phyloP scores from a whole-genome alignment of 2,329 filamentous ascomycete genomes.

The Hysterium pulicare region DNA sequence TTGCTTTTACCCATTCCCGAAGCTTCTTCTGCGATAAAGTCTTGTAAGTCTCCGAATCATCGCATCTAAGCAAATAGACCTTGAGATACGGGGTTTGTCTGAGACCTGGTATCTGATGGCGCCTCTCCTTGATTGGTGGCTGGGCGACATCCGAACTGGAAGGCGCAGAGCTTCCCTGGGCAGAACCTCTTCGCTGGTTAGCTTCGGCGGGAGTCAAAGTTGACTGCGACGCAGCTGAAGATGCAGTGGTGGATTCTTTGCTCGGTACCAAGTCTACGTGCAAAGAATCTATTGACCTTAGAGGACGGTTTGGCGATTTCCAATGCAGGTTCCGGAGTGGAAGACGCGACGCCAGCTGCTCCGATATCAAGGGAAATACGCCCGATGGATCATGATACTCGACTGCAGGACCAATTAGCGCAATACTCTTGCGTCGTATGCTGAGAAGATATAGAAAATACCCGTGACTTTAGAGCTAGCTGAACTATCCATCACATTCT shows the following conservation, averaged over 20 bases:
- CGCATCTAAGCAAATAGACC: conserved; percentile 82
- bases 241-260: conserved; percentile 45
- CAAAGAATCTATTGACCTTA: conserved; percentile 89
- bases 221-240: conserved; percentile 29
- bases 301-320: conserved; percentile 88
- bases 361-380: conserved; percentile 77
- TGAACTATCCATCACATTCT: conserved; percentile 39
- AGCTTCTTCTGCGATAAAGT: conserved; percentile 71
- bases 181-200: conserved; percentile 11
- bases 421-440: too few species aligned
- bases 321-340: conserved; percentile 91
- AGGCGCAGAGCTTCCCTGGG: conserved; percentile 8
- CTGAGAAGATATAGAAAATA: conserved; percentile 26
- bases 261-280: conserved; percentile 80
- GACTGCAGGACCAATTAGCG: conserved; percentile 53
- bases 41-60: conserved; percentile 95
- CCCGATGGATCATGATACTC: conserved; percentile 94
- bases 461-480: conserved; percentile 52
- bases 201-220: conserved; percentile 18
- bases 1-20: conserved; percentile 84
- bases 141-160: conserved; percentile 26
- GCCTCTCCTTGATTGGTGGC: conserved; percentile 52
- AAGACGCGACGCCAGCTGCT: conserved; percentile 72
- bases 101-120: conserved; percentile 93
- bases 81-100: conserved; percentile 93